Conservation (phyloP, 352 stramenopile genomes). For the Phytophthora idaei region DNA sequence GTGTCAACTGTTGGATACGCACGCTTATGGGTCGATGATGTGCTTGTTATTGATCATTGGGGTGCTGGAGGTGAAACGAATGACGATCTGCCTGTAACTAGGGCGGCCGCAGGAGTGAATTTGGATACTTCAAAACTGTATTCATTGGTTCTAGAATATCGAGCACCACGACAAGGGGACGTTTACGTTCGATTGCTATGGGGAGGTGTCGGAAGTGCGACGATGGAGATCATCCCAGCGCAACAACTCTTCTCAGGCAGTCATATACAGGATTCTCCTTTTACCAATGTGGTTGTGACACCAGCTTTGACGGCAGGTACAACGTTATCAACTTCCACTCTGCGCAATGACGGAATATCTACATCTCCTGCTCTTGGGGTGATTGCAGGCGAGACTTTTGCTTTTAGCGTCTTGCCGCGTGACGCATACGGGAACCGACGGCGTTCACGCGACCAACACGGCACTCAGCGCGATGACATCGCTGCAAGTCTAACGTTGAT, state of each 20-base stretch:
- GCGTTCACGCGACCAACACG: constrained; percentile 19
- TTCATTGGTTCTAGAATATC: constrained; percentile 67
- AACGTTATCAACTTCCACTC: constrained; percentile 16
- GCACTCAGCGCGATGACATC: constrained; percentile 34
- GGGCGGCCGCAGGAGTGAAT: constrained; percentile 25
- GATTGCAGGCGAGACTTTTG: constrained; percentile 39
- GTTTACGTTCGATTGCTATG: constrained; percentile 57
- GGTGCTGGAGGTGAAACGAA: constrained; percentile 37
- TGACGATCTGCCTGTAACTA: constrained; percentile 20
- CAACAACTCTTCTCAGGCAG: constrained; percentile 50
- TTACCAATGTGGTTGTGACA: constrained; percentile 46
- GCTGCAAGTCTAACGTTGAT: constrained; percentile 42
- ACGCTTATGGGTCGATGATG: constrained; percentile 68
- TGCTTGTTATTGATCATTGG: constrained; percentile 72
- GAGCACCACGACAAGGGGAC: constrained; percentile 42
- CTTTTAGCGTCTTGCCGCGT: constrained; percentile 48
- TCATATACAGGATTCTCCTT: constrained; percentile 61
- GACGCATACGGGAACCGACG: constrained; percentile 57
- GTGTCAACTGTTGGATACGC: constrained; percentile 57
- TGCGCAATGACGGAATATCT: constrained; percentile 14
- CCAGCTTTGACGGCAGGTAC: constrained; percentile 35
- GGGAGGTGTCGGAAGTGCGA: constrained; percentile 32
- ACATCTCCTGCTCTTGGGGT: constrained; percentile 18
- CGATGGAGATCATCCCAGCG: constrained; percentile 54
- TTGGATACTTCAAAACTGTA: constrained; percentile 52